Evolutionary conservation across 106 monocot genomes (phyloP), one percentile per base, ranked within the genome.

Genomic region (Alisma plantagoaquatica): DNA sequence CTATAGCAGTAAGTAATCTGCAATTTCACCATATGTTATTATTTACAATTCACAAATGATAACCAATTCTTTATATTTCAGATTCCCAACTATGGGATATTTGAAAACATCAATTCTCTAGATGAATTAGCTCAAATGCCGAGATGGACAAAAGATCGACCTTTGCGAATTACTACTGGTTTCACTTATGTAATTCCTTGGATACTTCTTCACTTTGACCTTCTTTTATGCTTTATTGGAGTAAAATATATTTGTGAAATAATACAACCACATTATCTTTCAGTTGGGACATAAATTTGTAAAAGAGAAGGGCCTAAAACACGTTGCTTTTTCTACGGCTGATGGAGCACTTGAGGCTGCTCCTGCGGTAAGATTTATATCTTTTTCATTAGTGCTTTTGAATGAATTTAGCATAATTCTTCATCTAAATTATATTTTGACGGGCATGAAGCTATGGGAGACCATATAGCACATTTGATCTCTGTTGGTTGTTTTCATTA

Each of bases 341-440:
- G 96, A 96, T 76, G 96, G 96, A 61, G 96, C 96, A 31, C 76
- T 96, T 59, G 96, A 96, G 51, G 89, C 96, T 54, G 84, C 77
- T 43, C 96, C 96, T 68, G 88, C 96, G 9, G 96, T 96, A 67
- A 84, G 84, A 64, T 46, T n/a, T 3, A n/a, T n/a, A n/a, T n/a
- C n/a, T n/a, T n/a, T n/a, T n/a, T n/a, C n/a, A n/a, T n/a, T n/a
- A n/a, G n/a, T n/a, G n/a, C n/a, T n/a, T n/a, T n/a, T n/a, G n/a
- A n/a, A n/a, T n/a, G n/a, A n/a, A n/a, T n/a, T n/a, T n/a, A n/a
- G n/a, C n/a, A n/a, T n/a, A n/a, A n/a, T n/a, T n/a, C n/a, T n/a
- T n/a, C n/a, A n/a, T n/a, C n/a, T n/a, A n/a, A n/a, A n/a, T n/a
- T n/a, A n/a, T n/a, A n/a, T n/a, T n/a, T n/a, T n/a, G n/a, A n/a